These are phyloP conservation scores for Orbilia ellipsospora DNA, from an alignment of 2,329 filamentous ascomycete genomes.

Conservation along the genomic window DNA sequence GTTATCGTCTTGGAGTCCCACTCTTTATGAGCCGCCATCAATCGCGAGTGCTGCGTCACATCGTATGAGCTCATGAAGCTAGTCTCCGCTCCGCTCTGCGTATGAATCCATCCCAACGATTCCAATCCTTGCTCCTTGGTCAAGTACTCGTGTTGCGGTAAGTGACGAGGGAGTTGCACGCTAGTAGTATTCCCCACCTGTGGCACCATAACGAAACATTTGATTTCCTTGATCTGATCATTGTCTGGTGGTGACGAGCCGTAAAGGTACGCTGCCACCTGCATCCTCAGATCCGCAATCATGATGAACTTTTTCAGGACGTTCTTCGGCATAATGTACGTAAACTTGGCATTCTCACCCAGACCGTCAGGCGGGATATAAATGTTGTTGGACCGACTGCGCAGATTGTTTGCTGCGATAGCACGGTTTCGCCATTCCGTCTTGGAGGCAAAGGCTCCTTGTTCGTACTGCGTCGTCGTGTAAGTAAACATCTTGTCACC, in stretches of 20 bases:
- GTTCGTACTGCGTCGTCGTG: constrained; percentile 96
- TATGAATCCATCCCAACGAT: constrained; percentile 94
- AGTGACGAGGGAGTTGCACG: constrained; percentile 86
- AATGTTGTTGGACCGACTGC: constrained; percentile 95
- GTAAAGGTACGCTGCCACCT: constrained; percentile 96
- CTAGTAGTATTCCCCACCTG: constrained; percentile 94
- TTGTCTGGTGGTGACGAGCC: constrained; percentile 93
- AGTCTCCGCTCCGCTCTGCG: constrained; percentile 85
- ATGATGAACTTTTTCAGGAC: constrained; percentile 98
- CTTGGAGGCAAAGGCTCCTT: constrained; percentile 97
- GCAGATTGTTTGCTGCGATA: constrained; percentile 94
- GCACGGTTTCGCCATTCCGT: constrained; percentile 98
- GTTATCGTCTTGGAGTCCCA: constrained; percentile 94
- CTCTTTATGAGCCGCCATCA: constrained; percentile 81
- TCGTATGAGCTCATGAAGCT: constrained; percentile 96
- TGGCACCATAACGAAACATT: constrained; percentile 96
- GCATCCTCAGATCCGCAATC: constrained; percentile 93
- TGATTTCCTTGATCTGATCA: constrained; percentile 95
- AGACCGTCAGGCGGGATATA: constrained; percentile 97
- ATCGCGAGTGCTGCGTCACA: constrained; percentile 89
- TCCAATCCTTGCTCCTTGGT: constrained; percentile 74
- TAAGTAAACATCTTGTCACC: constrained; percentile 98
- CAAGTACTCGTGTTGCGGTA: constrained; percentile 92
- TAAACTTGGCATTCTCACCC: constrained; percentile 85
- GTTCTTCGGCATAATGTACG: constrained; percentile 99